Evolutionary conservation across 1,139 yeast genomes (phyloP).

Genomic region (Yamadazyma siamensis): DNA sequence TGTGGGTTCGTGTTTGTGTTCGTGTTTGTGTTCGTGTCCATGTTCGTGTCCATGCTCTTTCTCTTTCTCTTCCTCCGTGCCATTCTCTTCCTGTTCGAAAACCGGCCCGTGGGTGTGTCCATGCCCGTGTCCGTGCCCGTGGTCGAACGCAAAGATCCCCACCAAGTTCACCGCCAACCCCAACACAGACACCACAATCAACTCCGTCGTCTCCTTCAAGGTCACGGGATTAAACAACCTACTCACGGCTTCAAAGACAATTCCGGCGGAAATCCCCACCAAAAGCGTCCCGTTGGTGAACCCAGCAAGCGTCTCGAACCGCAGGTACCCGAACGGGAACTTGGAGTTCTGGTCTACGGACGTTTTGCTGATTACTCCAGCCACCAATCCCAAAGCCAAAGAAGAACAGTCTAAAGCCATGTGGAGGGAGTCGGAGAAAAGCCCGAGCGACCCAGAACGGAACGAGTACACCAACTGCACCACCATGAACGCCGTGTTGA

Average conservation of each 20-base stretch:
- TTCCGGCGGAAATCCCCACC: slow-evolving; percentile 85
- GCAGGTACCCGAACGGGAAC: slow-evolving; percentile 82
- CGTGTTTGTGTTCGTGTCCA: slow-evolving; percentile 2
- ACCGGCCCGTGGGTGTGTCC: slow-evolving; percentile 19
- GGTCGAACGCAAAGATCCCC: slow-evolving; percentile 93
- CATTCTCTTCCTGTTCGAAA: neutral
- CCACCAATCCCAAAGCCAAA: slow-evolving; percentile 81
- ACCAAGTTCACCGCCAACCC: slow-evolving; percentile 88
- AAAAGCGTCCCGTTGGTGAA: slow-evolving; percentile 89
- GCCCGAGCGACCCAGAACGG: slow-evolving; percentile 86
- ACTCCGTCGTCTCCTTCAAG: slow-evolving; percentile 78
- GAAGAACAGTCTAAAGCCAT: slow-evolving; percentile 96
- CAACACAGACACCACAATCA: slow-evolving; percentile 75
- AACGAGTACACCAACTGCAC: slow-evolving; percentile 89
- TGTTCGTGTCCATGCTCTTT: slow-evolving; percentile 46
- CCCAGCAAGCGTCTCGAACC: slow-evolving; percentile 90
- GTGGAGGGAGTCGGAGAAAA: slow-evolving; percentile 89
- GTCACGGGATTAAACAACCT: slow-evolving; percentile 74
- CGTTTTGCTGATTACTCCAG: slow-evolving; percentile 58
- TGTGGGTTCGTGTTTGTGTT: slow-evolving; percentile 11
- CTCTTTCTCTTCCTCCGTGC: slow-evolving; percentile 75
- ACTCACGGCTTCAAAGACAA: slow-evolving; percentile 81
- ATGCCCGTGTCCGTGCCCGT: slow-evolving; percentile 50
- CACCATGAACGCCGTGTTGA: slow-evolving; percentile 91
- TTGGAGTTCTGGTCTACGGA: slow-evolving; percentile 54